Conservation (phyloP, 1,284 basidiomycete genomes). For the Leccinum laetum region DNA sequence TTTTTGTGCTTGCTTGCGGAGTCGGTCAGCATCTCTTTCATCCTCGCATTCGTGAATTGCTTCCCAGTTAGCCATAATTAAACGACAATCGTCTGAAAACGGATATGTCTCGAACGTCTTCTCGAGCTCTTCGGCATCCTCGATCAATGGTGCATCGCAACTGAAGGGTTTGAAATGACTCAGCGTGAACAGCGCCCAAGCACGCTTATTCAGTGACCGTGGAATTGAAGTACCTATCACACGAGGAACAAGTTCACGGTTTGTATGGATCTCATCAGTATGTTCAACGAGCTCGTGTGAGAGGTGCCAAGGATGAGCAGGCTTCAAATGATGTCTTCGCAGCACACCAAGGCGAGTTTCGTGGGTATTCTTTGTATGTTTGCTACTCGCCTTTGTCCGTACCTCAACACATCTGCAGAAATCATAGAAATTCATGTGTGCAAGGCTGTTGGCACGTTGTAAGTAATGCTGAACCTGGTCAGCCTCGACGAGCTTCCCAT, state of each 20-base stretch:
- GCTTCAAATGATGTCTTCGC: slow-evolving; percentile 1
- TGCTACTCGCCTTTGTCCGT: not conserved
- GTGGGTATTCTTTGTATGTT: not conserved
- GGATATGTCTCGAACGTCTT: no score
- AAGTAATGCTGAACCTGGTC: slow-evolving; percentile 5
- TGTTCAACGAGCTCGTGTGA: slow-evolving; percentile 20
- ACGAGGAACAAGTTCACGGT: slow-evolving; percentile 12
- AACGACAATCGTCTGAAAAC: no score
- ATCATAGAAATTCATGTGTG: slow-evolving; percentile 12
- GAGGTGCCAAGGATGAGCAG: not conserved
- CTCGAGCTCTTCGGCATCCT: no score
- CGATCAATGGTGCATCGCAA: no score
- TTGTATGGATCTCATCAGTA: slow-evolving; percentile 3
- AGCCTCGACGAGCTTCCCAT: slow-evolving; percentile 1
- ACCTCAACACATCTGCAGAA: slow-evolving; percentile 4
- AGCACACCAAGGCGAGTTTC: slow-evolving; percentile 8
- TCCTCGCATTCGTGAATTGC: no score
- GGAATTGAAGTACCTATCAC: slow-evolving; percentile 1
- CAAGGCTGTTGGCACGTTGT: not conserved
- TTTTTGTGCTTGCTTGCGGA: no score
- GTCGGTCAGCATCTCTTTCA: no score
- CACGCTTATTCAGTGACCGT: no score
- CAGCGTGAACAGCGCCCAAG: no score
- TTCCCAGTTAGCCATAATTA: no score
- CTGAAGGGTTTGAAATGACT: no score